Percentiles rank a stretch among this genome's conserved stretches.
Evolutionary conservation across 2,329 filamentous ascomycete species (phyloP).

Genomic region (Ustulina deusta): DNA sequence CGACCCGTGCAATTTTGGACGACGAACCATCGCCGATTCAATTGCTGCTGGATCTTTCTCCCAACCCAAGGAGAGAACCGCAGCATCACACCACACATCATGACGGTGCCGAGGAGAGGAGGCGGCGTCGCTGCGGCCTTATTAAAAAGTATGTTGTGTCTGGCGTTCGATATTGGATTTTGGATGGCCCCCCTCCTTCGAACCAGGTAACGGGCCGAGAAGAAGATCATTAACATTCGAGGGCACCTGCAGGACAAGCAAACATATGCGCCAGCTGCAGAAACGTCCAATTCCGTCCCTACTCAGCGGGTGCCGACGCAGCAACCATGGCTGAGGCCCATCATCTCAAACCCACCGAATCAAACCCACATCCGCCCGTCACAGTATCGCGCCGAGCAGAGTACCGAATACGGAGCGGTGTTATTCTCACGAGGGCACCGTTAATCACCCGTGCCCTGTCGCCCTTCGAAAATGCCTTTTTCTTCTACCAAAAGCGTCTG

Average conservation of each 20-base stretch:
- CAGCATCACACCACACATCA: conserved; percentile 48
- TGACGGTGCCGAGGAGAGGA: conserved; percentile 70
- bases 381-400: conserved; percentile 46
- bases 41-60: conserved; percentile 35
- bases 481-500: conserved; percentile 96
- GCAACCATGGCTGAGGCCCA: conserved; percentile 55
- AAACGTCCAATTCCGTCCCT: conserved; percentile 48
- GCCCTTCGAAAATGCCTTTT: conserved; percentile 91
- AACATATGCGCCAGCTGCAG: conserved; percentile 54
- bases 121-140: conserved; percentile 62
- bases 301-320: conserved; percentile 51
- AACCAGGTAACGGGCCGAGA: not conserved
- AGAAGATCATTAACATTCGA: not conserved
- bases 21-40: conserved; percentile 35
- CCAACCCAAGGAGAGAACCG: conserved; percentile 32
- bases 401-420: conserved; percentile 70
- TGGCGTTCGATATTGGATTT: not conserved
- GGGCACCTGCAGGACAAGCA: conserved; percentile 46
- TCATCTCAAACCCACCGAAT: conserved; percentile 52
- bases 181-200: not conserved
- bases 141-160: conserved; percentile 60
- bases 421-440: conserved; percentile 89
- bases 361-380: conserved; percentile 49
- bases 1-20: conserved; percentile 24
- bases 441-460: conserved; percentile 85